Percentiles rank a stretch among this genome's conserved stretches.
These are phyloP conservation scores for Bothriochloa decipiens DNA, from an alignment of 176 grass and related monocot genomes.

Conservation along the genomic window DNA sequence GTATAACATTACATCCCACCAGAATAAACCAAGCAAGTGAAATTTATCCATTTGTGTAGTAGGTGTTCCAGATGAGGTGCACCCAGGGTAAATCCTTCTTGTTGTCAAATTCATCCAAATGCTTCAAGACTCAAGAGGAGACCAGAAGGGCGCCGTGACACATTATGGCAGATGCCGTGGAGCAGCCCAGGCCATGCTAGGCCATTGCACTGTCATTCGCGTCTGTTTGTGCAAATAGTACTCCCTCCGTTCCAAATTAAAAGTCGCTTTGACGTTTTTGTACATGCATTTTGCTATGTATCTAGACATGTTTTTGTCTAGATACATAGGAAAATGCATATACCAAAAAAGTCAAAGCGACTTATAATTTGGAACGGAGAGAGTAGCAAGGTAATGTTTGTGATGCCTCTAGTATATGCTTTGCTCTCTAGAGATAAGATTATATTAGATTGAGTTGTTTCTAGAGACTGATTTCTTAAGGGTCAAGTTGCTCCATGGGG, in stretches of 20 bases:
- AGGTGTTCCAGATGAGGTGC: not conserved
- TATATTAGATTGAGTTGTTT: not conserved
- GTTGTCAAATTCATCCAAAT: not conserved
- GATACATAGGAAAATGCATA: too few relatives aligned
- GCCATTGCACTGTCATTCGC: not conserved
- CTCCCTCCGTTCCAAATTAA: too few relatives aligned
- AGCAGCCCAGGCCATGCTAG: not conserved
- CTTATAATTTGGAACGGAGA: too few relatives aligned
- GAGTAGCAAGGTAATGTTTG: not conserved
- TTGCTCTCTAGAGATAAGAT: not conserved
- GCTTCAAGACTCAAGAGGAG: not conserved
- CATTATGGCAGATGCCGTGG: not conserved
- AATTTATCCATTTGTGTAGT: not conserved
- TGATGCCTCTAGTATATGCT: not conserved
- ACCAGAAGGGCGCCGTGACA: not conserved
- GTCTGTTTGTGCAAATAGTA: not conserved
- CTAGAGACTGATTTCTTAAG: not conserved
- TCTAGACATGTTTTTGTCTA: too few relatives aligned
- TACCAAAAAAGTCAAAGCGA: too few relatives aligned
- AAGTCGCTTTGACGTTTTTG: too few relatives aligned
- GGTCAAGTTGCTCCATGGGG: not conserved
- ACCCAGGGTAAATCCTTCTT: not conserved
- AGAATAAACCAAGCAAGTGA: not conserved
- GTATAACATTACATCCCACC: not conserved
- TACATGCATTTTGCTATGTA: too few relatives aligned